Percentiles rank a stretch among this genome's conserved stretches.
Evolutionary conservation across 441 rosid species (phyloP).

Genomic region (Isatis lusitanica): DNA sequence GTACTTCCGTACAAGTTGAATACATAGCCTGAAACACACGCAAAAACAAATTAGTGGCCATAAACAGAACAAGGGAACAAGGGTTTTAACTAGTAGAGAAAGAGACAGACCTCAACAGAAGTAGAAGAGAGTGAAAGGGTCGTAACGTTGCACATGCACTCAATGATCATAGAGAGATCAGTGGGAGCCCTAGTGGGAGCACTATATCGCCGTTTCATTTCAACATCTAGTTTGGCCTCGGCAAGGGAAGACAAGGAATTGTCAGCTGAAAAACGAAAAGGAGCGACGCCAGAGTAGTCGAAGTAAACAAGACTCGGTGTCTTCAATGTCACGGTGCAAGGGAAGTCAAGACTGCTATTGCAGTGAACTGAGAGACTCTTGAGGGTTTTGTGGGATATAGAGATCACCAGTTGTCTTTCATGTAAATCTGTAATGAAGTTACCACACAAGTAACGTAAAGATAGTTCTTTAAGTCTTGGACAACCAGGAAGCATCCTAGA

Average conservation of each 20-base stretch:
- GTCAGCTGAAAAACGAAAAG: too few relatives aligned
- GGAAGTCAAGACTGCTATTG: background rate
- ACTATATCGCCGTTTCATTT: too few relatives aligned
- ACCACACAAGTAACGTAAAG: background rate
- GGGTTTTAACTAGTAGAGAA: too few relatives aligned
- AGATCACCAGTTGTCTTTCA: too few relatives aligned
- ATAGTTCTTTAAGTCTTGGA: background rate
- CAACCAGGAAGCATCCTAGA: background rate
- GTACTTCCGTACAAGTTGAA: too few relatives aligned
- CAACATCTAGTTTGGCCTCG: background rate
- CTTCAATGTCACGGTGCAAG: background rate
- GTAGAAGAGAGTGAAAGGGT: too few relatives aligned
- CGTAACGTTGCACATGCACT: background rate
- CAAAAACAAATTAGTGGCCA: too few relatives aligned
- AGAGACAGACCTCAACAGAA: too few relatives aligned
- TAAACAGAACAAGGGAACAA: too few relatives aligned
- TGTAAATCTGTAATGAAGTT: too few relatives aligned
- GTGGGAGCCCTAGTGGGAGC: too few relatives aligned
- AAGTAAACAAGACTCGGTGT: conserved; percentile 13
- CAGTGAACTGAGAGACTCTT: background rate
- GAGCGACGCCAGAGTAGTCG: background rate
- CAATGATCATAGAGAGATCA: background rate
- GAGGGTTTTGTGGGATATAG: background rate
- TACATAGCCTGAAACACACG: too few relatives aligned
- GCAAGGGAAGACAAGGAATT: background rate